Conservation (phyloP, 2,329 filamentous ascomycete species). For the Trichoderma breve region DNA sequence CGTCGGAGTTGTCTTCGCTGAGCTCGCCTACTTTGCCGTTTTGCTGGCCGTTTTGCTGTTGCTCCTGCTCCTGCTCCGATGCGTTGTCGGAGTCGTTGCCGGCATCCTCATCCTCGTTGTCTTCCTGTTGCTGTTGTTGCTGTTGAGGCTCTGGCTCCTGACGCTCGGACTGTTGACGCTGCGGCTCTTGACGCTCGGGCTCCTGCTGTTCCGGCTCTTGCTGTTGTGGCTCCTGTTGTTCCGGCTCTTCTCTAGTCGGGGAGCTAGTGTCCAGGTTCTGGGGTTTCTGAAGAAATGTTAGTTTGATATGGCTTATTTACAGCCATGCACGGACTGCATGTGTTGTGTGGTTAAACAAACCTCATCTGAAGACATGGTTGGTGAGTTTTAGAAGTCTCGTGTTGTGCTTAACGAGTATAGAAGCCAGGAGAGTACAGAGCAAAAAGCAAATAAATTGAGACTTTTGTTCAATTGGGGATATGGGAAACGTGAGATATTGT, state of each 20-base stretch:
- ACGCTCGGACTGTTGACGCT: no score
- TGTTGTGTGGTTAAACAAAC: not conserved
- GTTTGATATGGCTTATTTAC: not conserved
- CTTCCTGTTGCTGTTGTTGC: not conserved
- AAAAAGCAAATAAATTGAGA: not conserved
- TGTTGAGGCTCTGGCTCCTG: not conserved
- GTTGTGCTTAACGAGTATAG: not conserved
- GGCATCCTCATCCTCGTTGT: not conserved
- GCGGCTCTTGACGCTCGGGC: not conserved
- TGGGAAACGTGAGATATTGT: not conserved
- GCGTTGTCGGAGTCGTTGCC: slow-evolving; percentile 16
- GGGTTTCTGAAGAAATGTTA: not conserved
- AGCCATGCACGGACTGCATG: not conserved
- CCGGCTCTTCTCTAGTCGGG: not conserved
- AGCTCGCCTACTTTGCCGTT: not conserved
- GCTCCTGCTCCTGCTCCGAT: not conserved
- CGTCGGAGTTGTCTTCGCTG: slow-evolving; percentile 15
- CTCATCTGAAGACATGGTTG: slow-evolving; percentile 16
- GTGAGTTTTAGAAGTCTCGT: not conserved
- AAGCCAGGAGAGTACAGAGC: not conserved
- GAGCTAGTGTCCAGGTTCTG: not conserved
- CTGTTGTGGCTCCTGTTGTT: not conserved
- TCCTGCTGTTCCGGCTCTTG: no score
- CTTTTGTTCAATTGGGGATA: not conserved
- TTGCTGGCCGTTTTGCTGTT: not conserved